Base-by-base conservation (phyloP, 495 filamentous ascomycete genomes). In the Stereocaulon alpinum region DNA sequence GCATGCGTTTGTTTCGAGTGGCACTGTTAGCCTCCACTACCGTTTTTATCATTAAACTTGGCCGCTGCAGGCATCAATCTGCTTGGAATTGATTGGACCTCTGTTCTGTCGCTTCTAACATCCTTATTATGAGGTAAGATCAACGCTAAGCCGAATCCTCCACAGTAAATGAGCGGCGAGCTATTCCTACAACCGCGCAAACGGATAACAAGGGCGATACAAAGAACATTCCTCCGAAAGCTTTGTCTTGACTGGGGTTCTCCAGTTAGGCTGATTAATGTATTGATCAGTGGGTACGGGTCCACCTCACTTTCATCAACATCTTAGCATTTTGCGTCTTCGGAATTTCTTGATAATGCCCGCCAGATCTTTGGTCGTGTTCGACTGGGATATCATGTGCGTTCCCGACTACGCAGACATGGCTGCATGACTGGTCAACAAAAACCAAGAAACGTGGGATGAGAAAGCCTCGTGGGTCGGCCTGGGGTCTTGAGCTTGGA, bases 131-230 rank as follows among this genome's bases (percentile, higher is more conserved):
- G 17, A 20, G 24, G 47, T 37, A 40, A 14, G 51, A 60, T 60
- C 50, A 56, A 60, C 57, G 44, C 40, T 51, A 42, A 15, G 50
- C 54, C 58, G 30, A 52, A 48, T 52, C 0, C 24, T 50, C 52
- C 14, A 44, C 20, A 24, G 53, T 12, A 12, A 17, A 45, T 7
- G 20, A 55, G 10, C 55, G 22, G 45, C 59, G 10, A 54, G 24
- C 27, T 59, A 67, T 62, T 47, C 27, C n/a, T 50, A 50, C 47
- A 30, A 51, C 65, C 65, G 65, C 63, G 45, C 65, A 60, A 67
- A 67, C 60, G 48, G 40, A 42, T 27, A 40, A 17, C 48, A 52
- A 56, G 22, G 60, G 61, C 61, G 53, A n/a, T 57, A 41, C 57
- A 7, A 65, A 59, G 58, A 62, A 65, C 60, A 62, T 60, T 60